A percentile compares a stretch with the other conserved stretches of the same genome.
Conservation (phyloP, 148 eudicot genomes). For the Rhododendron molle region DNA sequence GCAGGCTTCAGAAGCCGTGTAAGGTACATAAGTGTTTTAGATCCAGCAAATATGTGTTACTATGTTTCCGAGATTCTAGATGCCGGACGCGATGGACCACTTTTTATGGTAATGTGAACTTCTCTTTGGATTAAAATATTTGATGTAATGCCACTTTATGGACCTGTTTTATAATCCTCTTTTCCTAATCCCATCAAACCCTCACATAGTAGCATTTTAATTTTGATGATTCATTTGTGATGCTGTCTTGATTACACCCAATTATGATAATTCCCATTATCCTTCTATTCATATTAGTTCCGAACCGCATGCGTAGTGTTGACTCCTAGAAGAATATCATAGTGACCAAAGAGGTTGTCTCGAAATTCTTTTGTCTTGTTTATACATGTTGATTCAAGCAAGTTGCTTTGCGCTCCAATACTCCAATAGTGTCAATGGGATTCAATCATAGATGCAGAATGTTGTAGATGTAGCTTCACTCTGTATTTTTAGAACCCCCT, state of each 20-base stretch:
- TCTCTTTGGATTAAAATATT: not conserved
- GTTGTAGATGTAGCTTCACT: not conserved
- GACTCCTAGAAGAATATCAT: not conserved
- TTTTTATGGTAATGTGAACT: slow-evolving; percentile 72
- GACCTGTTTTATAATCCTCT: not conserved
- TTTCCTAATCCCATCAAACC: not conserved
- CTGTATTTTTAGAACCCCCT: not conserved
- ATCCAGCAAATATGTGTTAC: slow-evolving; percentile 70
- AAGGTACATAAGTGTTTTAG: slow-evolving; percentile 59
- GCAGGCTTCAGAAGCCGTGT: slow-evolving; percentile 89
- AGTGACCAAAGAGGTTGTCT: not conserved
- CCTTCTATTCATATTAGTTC: not conserved
- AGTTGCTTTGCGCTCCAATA: not conserved
- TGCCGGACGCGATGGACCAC: slow-evolving; percentile 72
- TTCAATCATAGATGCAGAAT: not conserved
- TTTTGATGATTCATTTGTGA: not conserved
- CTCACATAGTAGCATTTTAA: not conserved
- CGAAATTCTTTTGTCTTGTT: not conserved
- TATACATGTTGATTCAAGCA: not conserved
- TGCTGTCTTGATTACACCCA: not conserved
- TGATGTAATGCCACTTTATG: not conserved
- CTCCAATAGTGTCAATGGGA: not conserved
- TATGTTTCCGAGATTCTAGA: slow-evolving; percentile 84
- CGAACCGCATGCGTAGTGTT: not conserved
- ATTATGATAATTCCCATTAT: not conserved